These are phyloP conservation scores for Podospora comata DNA, from an alignment of 495 filamentous ascomycete species.

Conservation along the genomic window DNA sequence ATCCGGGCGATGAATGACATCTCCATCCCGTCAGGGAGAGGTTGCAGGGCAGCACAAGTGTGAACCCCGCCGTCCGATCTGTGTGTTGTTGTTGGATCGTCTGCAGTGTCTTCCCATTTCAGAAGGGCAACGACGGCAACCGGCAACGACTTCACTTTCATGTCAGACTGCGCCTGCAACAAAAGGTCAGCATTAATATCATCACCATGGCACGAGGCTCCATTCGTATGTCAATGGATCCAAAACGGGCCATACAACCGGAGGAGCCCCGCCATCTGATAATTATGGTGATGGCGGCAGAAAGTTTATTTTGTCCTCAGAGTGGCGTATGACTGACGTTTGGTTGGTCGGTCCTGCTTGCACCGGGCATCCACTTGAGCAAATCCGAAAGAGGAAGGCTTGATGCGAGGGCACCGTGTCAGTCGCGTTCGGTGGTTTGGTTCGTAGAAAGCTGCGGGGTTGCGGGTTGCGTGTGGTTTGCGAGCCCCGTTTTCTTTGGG, in stretches of 20 bases:
- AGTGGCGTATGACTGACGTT: neutral
- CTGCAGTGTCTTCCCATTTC: neutral
- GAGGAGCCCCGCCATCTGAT: neutral
- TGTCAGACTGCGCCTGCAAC: neutral
- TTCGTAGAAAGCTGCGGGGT: neutral
- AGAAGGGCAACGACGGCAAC: neutral
- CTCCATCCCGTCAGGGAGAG: neutral
- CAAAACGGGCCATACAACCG: neutral
- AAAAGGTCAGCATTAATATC: neutral
- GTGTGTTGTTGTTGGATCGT: neutral
- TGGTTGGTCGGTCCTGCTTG: neutral
- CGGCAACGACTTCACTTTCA: neutral
- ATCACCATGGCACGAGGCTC: neutral
- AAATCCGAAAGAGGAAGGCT: conserved; percentile 2
- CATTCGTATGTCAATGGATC: neutral
- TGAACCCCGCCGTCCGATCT: too few species aligned
- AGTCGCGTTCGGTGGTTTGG: neutral
- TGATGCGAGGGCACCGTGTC: neutral
- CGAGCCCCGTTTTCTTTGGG: conserved; percentile 4
- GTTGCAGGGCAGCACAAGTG: too few species aligned
- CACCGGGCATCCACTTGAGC: neutral
- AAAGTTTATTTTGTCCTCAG: neutral
- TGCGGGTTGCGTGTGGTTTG: neutral
- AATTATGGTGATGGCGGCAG: conserved; percentile 1
- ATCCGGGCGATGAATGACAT: neutral